Base-by-base conservation (phyloP, 768 basidiomycete genomes). In the Goffeauzyma gilvescens region DNA sequence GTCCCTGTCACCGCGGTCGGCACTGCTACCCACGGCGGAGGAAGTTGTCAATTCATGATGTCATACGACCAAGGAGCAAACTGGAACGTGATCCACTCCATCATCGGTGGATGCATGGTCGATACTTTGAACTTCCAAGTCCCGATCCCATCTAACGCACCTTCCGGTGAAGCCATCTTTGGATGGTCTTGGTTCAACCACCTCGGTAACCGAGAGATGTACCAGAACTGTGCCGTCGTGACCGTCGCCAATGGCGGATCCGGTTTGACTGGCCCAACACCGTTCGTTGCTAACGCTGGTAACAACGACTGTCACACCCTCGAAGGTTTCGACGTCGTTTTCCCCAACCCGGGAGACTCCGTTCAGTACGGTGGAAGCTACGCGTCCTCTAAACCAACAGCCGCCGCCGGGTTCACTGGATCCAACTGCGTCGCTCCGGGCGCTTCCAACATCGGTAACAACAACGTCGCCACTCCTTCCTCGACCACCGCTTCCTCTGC, bases 181-280 rank as follows among this genome's bases (percentile, higher is more conserved):
- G 52, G 57, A 9, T 67, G 66, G 66, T 52, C 51, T 23, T 67
- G 66, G 66, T 61, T 62, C 51, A 67, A 67, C 53, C 36, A 45
- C 31, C 41, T 51, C 34, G 64, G 64, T 13, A 49, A 49, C 21
- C 36, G 47, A 27, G 47, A 49, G 28, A 42, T 46, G 45, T 45
- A 52, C 41, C 55, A 59, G 40, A 60, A 63, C 42, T 63, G 61
- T 32, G 61, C 61, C 4, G 44, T 51, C 3, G 56, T 63, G 18
- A 56, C 53, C 10, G 52, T 63, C 33, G 46, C 49, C 6, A 49
- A 53, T 28, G 58, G 59, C 17, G 61, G 59, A 24, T 48, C 51
- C 10, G 59, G 59, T n/a, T 32, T 60, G 14, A 46, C 41, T 9
- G 54, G 54, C 32, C 61, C 61, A 18, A 40, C 55, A 3, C 61